Percentiles rank a stretch among this genome's conserved stretches.
These are phyloP conservation scores for Pyronema domesticum DNA, from an alignment of 495 filamentous ascomycete species.

Conservation along the genomic window DNA sequence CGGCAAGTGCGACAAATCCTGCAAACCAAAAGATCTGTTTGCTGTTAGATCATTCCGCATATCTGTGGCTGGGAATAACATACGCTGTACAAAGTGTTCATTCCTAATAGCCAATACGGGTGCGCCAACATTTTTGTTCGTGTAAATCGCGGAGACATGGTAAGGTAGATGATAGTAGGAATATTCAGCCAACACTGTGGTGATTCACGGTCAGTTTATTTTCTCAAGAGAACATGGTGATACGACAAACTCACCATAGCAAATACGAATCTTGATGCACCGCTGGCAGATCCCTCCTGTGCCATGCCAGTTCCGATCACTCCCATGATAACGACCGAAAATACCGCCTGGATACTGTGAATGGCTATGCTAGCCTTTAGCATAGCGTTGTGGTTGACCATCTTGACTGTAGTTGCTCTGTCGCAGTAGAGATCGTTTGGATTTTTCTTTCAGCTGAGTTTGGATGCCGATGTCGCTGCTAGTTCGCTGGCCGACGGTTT, in stretches of 20 bases:
- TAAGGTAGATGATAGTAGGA: constrained; percentile 66
- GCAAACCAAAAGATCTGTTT: constrained; percentile 57
- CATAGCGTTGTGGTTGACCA: constrained; percentile 15
- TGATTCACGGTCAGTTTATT: constrained; percentile 3
- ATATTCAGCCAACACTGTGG: constrained; percentile 67
- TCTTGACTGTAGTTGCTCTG: constrained; percentile 5
- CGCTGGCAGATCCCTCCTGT: constrained; percentile 13
- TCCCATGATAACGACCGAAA: constrained; percentile 20
- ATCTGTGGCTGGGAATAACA: constrained; percentile 1
- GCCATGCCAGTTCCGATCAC: constrained; percentile 13
- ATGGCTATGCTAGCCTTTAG: constrained; percentile 15
- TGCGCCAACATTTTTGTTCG: constrained; percentile 63
- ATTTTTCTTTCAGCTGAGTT: too few species aligned
- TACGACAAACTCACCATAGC: constrained; percentile 16
- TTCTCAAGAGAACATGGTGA: not conserved
- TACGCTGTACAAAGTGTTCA: constrained; percentile 51
- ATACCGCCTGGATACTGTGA: constrained; percentile 18
- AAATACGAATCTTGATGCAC: constrained; percentile 20
- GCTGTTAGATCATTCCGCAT: not conserved
- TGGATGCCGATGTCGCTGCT: too few species aligned
- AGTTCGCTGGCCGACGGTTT: too few species aligned
- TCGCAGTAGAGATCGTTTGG: not conserved
- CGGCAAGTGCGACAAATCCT: constrained; percentile 59
- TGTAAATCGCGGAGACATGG: constrained; percentile 68
- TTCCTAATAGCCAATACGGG: constrained; percentile 57